phyloP scores from a whole-genome alignment of 352 stramenopile species.

The Phytophthora sp. region DNA sequence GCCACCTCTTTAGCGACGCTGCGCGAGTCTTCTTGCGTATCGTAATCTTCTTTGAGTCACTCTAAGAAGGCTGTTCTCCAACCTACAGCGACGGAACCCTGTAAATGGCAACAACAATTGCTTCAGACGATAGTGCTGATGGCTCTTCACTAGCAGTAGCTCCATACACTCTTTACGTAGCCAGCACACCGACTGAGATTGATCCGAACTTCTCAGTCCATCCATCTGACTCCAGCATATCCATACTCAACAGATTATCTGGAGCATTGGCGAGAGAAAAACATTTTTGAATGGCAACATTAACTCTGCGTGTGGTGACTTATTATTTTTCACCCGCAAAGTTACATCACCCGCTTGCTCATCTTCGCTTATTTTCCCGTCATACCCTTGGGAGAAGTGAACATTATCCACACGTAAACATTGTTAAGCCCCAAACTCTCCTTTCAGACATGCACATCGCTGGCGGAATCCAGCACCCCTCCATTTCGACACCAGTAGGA shows the following conservation, averaged over 20 bases:
- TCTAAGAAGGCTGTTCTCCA: neutral
- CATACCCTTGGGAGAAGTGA: neutral
- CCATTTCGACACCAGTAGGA: neutral
- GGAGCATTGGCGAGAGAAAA: slow-evolving; percentile 1
- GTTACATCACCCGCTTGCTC: slow-evolving; percentile 5
- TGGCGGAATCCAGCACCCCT: neutral
- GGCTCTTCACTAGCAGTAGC: slow-evolving; percentile 5
- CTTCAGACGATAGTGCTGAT: slow-evolving; percentile 8
- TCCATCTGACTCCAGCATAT: slow-evolving; percentile 4
- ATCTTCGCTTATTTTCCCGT: neutral
- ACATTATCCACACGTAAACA: neutral
- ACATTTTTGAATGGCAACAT: slow-evolving; percentile 11
- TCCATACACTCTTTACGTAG: neutral
- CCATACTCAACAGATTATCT: slow-evolving; percentile 19
- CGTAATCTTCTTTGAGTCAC: neutral
- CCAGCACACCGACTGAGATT: slow-evolving; percentile 16
- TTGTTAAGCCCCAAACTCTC: neutral
- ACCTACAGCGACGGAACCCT: neutral
- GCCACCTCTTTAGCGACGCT: slow-evolving; percentile 9
- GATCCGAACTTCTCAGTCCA: slow-evolving; percentile 7
- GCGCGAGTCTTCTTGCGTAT: neutral
- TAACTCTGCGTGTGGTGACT: slow-evolving; percentile 12
- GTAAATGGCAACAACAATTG: neutral
- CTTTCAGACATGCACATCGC: neutral
- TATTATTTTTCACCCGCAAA: slow-evolving; percentile 11